Percentiles rank a stretch among this genome's conserved stretches.
Evolutionary conservation across 768 basidiomycete species (phyloP).

Genomic region (Leccinum olivaceopallidum): DNA sequence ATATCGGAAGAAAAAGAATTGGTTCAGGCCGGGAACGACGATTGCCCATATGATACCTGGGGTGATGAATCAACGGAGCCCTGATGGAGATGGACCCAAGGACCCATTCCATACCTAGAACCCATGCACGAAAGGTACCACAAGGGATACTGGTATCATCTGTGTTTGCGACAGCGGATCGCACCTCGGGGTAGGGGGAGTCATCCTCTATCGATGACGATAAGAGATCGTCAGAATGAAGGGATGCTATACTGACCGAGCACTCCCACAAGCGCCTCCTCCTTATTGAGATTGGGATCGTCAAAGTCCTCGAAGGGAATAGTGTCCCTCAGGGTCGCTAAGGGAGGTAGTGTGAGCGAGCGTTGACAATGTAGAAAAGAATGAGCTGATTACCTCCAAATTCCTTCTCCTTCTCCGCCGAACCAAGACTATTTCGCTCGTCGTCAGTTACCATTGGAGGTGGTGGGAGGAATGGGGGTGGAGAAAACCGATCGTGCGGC

Average conservation of each 20-base stretch:
- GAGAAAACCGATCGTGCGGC: neutral
- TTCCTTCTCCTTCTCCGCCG: constrained; percentile 14
- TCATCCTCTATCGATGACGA: constrained; percentile 51
- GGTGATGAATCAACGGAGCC: neutral
- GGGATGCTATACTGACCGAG: constrained; percentile 20
- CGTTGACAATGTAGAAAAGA: neutral
- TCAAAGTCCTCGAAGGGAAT: constrained; percentile 30
- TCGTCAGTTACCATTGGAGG: constrained; percentile 23
- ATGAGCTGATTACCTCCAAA: constrained; percentile 5
- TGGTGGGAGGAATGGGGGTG: neutral
- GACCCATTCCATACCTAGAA: constrained; percentile 39
- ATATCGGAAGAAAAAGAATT: constrained; percentile 75
- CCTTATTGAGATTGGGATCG: constrained; percentile 39
- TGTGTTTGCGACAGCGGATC: constrained; percentile 73
- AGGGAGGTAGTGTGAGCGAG: no score
- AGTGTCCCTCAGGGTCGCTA: constrained; percentile 7
- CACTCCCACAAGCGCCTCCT: constrained; percentile 26
- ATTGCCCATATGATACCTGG: constrained; percentile 51
- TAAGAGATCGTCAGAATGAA: constrained; percentile 19
- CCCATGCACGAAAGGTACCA: constrained; percentile 61
- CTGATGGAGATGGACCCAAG: neutral
- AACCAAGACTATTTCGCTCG: constrained; percentile 21
- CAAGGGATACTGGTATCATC: constrained; percentile 69
- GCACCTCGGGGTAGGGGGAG: constrained; percentile 83
- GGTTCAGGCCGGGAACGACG: constrained; percentile 71